These are phyloP conservation scores for Eucalyptus grandis DNA, from an alignment of 345 rosid genomes.

Conservation along the genomic window DNA sequence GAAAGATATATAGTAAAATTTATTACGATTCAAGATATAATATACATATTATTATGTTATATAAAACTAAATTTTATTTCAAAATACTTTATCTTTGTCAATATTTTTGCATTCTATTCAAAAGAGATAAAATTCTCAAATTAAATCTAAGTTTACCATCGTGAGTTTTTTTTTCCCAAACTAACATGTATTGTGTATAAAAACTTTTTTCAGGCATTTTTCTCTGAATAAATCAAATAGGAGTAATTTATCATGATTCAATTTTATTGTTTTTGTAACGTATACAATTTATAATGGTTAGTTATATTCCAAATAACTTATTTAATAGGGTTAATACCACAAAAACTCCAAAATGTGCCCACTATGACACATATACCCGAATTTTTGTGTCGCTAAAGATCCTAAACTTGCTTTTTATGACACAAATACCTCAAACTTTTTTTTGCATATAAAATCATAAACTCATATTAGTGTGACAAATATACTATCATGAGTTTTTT, in stretches of 20 bases:
- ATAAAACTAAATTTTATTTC: not conserved
- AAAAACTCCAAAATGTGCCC: not conserved
- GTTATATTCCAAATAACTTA: not conserved
- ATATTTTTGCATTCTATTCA: not conserved
- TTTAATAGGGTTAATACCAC: not conserved
- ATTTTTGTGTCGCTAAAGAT: too few species aligned
- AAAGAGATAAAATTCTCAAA: not conserved
- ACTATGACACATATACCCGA: too few species aligned
- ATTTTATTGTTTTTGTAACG: not conserved
- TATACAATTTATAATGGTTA: not conserved
- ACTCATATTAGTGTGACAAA: not conserved
- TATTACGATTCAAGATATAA: not conserved
- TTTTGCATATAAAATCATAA: too few species aligned
- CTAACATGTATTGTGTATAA: not conserved
- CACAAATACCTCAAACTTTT: not conserved
- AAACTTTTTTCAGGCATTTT: not conserved
- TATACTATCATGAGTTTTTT: not conserved
- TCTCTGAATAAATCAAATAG: not conserved
- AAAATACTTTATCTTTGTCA: not conserved
- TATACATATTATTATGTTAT: not conserved
- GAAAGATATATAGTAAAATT: not conserved
- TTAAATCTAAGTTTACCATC: not conserved
- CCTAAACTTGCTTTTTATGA: not conserved
- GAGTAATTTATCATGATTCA: not conserved
- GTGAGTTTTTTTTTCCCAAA: not conserved